These are phyloP conservation scores for Calocybe gangraenosa DNA, from an alignment of 768 basidiomycete species.

Conservation along the genomic window DNA sequence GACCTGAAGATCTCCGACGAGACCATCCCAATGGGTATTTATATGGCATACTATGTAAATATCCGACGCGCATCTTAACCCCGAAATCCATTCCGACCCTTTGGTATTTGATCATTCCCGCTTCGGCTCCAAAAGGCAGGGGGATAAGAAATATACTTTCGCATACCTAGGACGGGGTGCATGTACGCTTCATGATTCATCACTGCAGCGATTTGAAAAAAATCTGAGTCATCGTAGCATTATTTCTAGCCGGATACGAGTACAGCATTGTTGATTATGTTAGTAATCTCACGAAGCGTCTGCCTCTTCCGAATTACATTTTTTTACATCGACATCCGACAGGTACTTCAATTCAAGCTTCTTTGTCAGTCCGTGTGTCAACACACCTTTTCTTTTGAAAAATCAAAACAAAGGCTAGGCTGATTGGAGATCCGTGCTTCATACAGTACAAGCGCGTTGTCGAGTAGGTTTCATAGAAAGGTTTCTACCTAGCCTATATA, in stretches of 20 bases:
- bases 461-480: constrained; percentile 12
- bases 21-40: constrained; percentile 25
- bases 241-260: constrained; percentile 29
- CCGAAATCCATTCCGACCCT: constrained; percentile 29
- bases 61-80: constrained; percentile 30
- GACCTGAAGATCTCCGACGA: constrained; percentile 21
- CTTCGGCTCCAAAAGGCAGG: constrained; percentile 24
- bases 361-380: constrained; percentile 1
- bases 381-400: constrained; percentile 29
- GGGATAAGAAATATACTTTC: constrained; percentile 28
- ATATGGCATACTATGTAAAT: constrained; percentile 29
- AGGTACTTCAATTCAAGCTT: constrained; percentile 13
- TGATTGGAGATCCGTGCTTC: constrained; percentile 20
- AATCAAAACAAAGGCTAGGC: constrained; percentile 24
- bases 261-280: constrained; percentile 27
- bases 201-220: constrained; percentile 10
- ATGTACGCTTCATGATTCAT: constrained; percentile 20
- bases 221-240: constrained; percentile 29
- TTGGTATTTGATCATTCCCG: constrained; percentile 29
- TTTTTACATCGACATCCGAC: constrained; percentile 27
- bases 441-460: constrained; percentile 22
- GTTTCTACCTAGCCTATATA: too few relatives aligned
- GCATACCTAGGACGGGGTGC: constrained; percentile 36
- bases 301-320: constrained; percentile 28
- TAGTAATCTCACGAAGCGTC: constrained; percentile 19